Evolutionary conservation across 345 rosid species (phyloP).

Genomic region (Citrus hindsii): DNA sequence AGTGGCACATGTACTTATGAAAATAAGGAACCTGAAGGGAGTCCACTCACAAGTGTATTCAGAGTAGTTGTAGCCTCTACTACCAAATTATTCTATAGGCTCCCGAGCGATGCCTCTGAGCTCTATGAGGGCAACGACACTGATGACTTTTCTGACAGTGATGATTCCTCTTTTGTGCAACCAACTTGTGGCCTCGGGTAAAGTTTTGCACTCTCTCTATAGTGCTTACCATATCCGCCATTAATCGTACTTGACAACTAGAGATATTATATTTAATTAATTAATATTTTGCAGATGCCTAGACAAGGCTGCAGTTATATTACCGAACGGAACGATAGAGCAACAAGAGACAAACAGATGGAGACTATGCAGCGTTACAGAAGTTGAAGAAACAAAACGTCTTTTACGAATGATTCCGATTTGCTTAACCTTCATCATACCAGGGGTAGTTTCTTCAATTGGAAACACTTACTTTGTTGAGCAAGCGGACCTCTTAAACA

Average conservation of each 20-base stretch:
- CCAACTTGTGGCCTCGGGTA: conserved; percentile 27
- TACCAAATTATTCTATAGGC: conserved; percentile 18
- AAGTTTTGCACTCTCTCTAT: neutral
- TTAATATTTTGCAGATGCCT: conserved; percentile 15
- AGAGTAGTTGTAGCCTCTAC: conserved; percentile 33
- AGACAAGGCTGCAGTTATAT: conserved; percentile 35
- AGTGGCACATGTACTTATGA: conserved; percentile 21
- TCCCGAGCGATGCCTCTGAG: conserved; percentile 2
- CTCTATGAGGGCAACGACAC: conserved; percentile 23
- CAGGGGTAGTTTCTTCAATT: conserved; percentile 29
- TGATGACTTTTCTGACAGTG: neutral
- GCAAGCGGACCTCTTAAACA: conserved; percentile 30
- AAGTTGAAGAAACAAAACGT: conserved; percentile 39
- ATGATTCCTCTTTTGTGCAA: neutral
- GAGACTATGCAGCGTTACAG: conserved; percentile 40
- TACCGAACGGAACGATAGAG: conserved; percentile 18
- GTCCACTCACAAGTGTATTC: conserved; percentile 28
- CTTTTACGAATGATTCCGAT: conserved; percentile 25
- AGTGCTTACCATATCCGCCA: no score
- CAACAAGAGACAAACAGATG: conserved; percentile 31
- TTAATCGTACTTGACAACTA: no score
- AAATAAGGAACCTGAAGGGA: conserved; percentile 19
- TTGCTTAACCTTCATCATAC: conserved; percentile 23
- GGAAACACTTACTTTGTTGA: conserved; percentile 34
- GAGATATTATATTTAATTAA: no score